Percentiles rank a stretch among this genome's conserved stretches.
Evolutionary conservation across 2,329 filamentous ascomycete species (phyloP).

Genomic region (Ophiocordyceps unilateralis): DNA sequence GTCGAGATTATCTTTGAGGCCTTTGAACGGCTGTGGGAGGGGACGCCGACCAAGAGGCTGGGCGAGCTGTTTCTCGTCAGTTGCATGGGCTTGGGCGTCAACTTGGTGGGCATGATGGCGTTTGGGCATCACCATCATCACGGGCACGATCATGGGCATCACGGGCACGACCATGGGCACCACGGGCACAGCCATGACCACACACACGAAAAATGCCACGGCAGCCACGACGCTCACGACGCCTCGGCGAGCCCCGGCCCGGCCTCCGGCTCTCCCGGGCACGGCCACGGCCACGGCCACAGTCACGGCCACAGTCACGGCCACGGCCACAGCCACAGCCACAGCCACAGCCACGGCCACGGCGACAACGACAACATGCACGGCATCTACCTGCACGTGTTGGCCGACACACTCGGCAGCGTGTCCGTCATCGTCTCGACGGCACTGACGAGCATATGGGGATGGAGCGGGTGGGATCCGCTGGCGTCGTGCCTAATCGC

Average conservation of each 20-base stretch:
- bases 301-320: constrained; percentile 20
- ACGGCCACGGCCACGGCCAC: constrained; percentile 32
- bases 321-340: constrained; percentile 25
- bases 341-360: constrained; percentile 46
- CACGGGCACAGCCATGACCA: constrained; percentile 30
- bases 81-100: constrained; percentile 70
- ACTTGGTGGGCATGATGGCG: constrained; percentile 77
- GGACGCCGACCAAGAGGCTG: constrained; percentile 66
- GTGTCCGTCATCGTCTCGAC: constrained; percentile 91
- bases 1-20: constrained; percentile 94
- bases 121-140: constrained; percentile 49
- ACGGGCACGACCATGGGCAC: constrained; percentile 28
- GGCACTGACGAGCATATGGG: constrained; percentile 66
- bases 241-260: too few relatives aligned
- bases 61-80: constrained; percentile 82
- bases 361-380: constrained; percentile 93
- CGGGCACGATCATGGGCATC: constrained; percentile 20
- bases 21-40: constrained; percentile 70
- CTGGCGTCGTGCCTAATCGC: constrained; percentile 89
- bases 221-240: constrained; percentile 1
- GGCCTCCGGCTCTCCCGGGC: too few relatives aligned
- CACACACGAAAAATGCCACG: constrained; percentile 8
- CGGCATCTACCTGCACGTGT: constrained; percentile 87
- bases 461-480: constrained; percentile 90
- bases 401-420: constrained; percentile 88